Base-by-base conservation (phyloP, 2,329 filamentous ascomycete species). In the Fusarium annulatum region DNA sequence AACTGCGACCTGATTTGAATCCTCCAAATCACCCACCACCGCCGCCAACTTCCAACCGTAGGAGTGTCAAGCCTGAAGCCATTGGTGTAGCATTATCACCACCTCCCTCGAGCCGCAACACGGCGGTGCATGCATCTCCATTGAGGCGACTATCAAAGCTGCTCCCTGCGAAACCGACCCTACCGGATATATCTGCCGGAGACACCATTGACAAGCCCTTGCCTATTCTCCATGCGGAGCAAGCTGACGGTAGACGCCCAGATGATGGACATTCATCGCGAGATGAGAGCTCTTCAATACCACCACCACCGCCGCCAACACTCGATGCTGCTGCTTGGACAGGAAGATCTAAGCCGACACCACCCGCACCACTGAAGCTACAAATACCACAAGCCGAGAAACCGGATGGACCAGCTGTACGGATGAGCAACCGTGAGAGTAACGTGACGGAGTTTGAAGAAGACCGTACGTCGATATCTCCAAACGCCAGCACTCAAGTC, bases 391-490 rank as follows among this genome's bases (percentile, higher is more conserved):
- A 64, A n/a, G 28, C 68, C 15, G 64, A 65, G 39, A 36, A 48
- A 30, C 51, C 63, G 19, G 42, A 56, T n/a, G 45, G 56, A 48
- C 52, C 45, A 38, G 45, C 49, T 33, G 58, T 55, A 23, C 58
- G 59, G 19, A 58, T 46, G 18, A 59, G 71, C 42, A 77, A 80
- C 15, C 81, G 81, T 28, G 83, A 86, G 63, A 85, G 87, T 79
- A 81, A 85, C 64, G 80, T 88, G 70, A 86, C 87, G 14, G 84
- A 89, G 79, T 86, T 89, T 65, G 87, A 89, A 68, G 85, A 89
- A 79, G 85, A 86, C 67, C 80, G 80, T 64, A 55, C 81, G 74
- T 80, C 84, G 49, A 51, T 76, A 52, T 80, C 82, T 7, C 78
- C 77, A 30, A 82, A 56, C 75, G 84, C 71, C n/a, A 82, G 53